Percentiles rank a stretch among this genome's conserved stretches.
phyloP scores from a whole-genome alignment of 2,329 filamentous ascomycete genomes.

The Cytospora schulzeri region DNA sequence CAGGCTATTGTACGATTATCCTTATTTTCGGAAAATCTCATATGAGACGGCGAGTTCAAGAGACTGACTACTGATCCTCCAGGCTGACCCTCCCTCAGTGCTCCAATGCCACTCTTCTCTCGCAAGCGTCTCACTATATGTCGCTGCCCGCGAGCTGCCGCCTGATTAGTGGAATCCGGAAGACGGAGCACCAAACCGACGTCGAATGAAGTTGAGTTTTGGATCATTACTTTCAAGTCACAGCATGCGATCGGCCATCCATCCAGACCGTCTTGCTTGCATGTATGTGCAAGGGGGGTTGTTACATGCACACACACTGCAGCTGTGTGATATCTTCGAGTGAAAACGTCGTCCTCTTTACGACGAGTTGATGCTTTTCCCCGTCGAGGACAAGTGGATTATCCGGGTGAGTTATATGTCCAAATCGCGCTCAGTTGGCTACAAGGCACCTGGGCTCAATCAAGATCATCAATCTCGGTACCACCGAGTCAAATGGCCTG shows the following conservation, averaged over 20 bases:
- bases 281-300: conserved; percentile 7
- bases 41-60: too few species aligned
- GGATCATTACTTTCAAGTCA: neutral
- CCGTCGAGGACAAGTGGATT: neutral
- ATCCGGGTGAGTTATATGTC: neutral
- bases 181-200: neutral
- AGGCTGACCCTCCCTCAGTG: neutral
- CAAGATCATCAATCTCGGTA: neutral
- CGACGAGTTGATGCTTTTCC: neutral
- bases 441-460: neutral
- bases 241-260: neutral
- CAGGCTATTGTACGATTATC: neutral
- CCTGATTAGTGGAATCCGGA: neutral
- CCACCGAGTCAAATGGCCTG: neutral
- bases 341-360: too few species aligned
- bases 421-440: too few species aligned
- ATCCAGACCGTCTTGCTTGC: neutral
- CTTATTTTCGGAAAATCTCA: too few species aligned
- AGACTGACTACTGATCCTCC: too few species aligned
- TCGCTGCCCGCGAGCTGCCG: neutral
- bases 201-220: neutral
- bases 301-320: conserved; percentile 6
- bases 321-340: conserved; percentile 11
- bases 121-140: neutral
- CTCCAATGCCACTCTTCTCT: neutral